Evolutionary conservation across 371 early-diverging fungal species (phyloP), one percentile per base, ranked within the genome.

Genomic region (Synchytrium microbalum): DNA sequence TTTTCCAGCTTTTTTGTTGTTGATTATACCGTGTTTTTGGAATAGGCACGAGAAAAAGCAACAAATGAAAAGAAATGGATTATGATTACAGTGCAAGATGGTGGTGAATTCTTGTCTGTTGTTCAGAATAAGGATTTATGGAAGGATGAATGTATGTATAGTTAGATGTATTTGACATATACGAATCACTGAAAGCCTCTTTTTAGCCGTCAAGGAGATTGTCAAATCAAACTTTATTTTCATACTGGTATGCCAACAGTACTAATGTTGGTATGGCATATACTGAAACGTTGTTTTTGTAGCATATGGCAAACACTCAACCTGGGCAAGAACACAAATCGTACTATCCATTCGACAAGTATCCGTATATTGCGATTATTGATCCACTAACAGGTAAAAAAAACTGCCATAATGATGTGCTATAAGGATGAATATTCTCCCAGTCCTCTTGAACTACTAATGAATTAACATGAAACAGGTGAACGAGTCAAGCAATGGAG

Each of bases 61-160:
- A 79, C 78, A 64, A 69, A 67, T 27, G 74, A 79, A 19, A 74
- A 77, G 28, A 92, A 87, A 67, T 94, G 92, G 93, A 66, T 97
- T 38, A 73, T 97, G 69, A 79, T 95, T 26, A 93, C 92, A 58
- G 77, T 95, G 29, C 92, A 95, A 62, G 88, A 93, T 61, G 80
- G 84, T 1, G 73, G 84, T 0, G 90, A 92, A 61, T 96, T 96
- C 71, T 72, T 84, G 14, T 95, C 94, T 72, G 92, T 94, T 66
- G 78, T 86, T 2, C 68, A 95, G 69, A 93, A 93, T 72, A 82
- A 96, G 53, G 96, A 96, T 79, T 77, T 95, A 53, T 97, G 96
- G 96, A 92, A 87, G 29, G 82, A 90, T 62, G 26, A 64, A 3
- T 70, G 73, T 71, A 23, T 30, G 64, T 2, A 1, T 31, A 3